These are phyloP conservation scores for Mycena alexandri DNA, from an alignment of 768 basidiomycete genomes.

Conservation along the genomic window DNA sequence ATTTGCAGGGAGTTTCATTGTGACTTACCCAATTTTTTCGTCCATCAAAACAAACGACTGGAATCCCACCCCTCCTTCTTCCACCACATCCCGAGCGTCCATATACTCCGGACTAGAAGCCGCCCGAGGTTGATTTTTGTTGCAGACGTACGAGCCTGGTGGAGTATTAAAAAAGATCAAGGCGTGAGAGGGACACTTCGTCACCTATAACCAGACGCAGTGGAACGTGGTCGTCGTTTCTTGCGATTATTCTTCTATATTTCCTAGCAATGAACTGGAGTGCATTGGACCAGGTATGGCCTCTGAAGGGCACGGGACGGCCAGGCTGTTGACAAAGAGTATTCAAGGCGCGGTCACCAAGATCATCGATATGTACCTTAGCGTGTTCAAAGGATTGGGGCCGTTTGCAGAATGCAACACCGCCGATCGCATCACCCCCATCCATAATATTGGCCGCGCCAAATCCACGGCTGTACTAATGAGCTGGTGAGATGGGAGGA, in stretches of 20 bases:
- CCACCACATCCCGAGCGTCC: background rate
- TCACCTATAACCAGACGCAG: constrained; percentile 5
- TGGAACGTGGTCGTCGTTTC: constrained; percentile 1
- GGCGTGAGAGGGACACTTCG: background rate
- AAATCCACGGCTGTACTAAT: background rate
- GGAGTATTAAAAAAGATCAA: background rate
- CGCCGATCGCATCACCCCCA: background rate
- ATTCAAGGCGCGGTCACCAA: too few relatives aligned
- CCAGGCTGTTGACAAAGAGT: constrained; percentile 1
- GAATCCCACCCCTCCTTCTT: constrained; percentile 4
- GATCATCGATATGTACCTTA: background rate
- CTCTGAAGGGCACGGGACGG: background rate
- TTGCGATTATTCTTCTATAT: background rate
- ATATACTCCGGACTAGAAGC: background rate
- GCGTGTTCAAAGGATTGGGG: background rate
- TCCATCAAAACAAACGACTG: constrained; percentile 7
- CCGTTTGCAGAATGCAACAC: background rate
- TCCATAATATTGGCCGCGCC: background rate
- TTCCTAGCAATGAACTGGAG: background rate
- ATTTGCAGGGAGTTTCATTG: background rate
- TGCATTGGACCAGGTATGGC: background rate
- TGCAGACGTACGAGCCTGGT: constrained; percentile 1
- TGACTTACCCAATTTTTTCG: background rate
- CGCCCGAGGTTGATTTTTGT: background rate
- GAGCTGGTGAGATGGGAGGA: too few relatives aligned